These are phyloP conservation scores for Yamadazyma mexicana DNA, from an alignment of 1,139 yeast species.

Conservation along the genomic window DNA sequence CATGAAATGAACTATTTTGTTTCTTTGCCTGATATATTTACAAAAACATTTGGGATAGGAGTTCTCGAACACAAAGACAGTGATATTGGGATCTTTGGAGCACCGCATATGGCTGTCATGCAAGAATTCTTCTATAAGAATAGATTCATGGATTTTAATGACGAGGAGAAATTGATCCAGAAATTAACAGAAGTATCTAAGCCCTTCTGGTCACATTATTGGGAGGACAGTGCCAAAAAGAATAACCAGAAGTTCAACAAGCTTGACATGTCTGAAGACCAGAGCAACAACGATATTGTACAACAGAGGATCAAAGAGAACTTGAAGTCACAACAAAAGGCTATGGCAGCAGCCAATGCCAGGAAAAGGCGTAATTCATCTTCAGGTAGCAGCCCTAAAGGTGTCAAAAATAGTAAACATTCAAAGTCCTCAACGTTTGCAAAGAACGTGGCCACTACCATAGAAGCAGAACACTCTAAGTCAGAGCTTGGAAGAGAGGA, in stretches of 20 bases:
- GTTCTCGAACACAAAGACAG: slow-evolving; percentile 19
- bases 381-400: slow-evolving; percentile 1
- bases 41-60: slow-evolving; percentile 46
- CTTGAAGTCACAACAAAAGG: slow-evolving; percentile 11
- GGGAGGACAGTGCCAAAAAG: slow-evolving; percentile 43
- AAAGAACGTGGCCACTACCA: slow-evolving; percentile 10
- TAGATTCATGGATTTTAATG: slow-evolving; percentile 37
- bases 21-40: slow-evolving; percentile 38
- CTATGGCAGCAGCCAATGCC: slow-evolving; percentile 1
- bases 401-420: slow-evolving; percentile 5
- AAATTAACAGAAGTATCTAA: slow-evolving; percentile 33
- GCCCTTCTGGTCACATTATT: slow-evolving; percentile 53
- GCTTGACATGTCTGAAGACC: slow-evolving; percentile 24
- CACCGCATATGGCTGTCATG: slow-evolving; percentile 54
- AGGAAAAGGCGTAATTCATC: slow-evolving; percentile 8
- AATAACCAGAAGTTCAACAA: slow-evolving; percentile 33
- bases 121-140: slow-evolving; percentile 58
- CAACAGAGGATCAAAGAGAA: slow-evolving; percentile 16
- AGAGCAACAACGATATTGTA: slow-evolving; percentile 14
- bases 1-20: slow-evolving; percentile 68
- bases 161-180: slow-evolving; percentile 23
- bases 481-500: slow-evolving; percentile 16
- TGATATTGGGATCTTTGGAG: slow-evolving; percentile 51
- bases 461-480: slow-evolving; percentile 10
- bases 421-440: background rate